Evolutionary conservation across 768 basidiomycete genomes (phyloP).

Genomic region (Lactifluus piperatus): DNA sequence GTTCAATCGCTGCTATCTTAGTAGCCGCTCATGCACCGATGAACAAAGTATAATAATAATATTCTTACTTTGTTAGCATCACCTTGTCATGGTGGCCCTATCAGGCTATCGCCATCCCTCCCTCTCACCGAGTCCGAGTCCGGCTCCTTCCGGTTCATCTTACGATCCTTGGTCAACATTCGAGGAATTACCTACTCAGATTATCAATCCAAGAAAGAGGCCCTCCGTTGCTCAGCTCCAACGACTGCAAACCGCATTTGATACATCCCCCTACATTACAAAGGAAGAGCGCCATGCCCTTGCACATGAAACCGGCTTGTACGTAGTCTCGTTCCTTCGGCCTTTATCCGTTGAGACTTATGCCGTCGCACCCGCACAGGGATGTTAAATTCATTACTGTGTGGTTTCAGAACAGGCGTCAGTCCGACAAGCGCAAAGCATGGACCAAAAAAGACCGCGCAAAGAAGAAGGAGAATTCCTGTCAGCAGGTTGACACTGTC

Average conservation of each 20-base stretch:
- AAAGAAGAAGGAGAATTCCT: constrained; percentile 12
- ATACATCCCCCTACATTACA: constrained; percentile 7
- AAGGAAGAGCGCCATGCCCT: constrained; percentile 7
- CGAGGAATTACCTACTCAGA: neutral
- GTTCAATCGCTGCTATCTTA: neutral
- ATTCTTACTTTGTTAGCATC: too few species aligned
- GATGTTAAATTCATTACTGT: constrained; percentile 17
- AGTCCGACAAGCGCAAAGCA: constrained; percentile 19
- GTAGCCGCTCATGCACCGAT: neutral
- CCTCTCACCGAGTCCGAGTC: constrained; percentile 5
- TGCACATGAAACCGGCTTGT: constrained; percentile 6
- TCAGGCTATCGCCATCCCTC: neutral
- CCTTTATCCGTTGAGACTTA: neutral
- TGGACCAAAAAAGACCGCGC: constrained; percentile 19
- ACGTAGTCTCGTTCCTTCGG: neutral
- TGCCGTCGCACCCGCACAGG: neutral
- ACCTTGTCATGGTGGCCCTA: neutral
- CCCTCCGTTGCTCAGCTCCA: constrained; percentile 3
- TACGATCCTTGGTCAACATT: neutral
- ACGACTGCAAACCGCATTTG: constrained; percentile 8
- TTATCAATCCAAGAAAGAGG: constrained; percentile 2
- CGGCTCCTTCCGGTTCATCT: neutral
- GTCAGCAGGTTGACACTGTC: constrained; percentile 17
- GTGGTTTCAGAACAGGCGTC: constrained; percentile 20
- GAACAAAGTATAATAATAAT: neutral